Base-by-base conservation (phyloP, 441 rosid species). In the Adansonia gregorii region DNA sequence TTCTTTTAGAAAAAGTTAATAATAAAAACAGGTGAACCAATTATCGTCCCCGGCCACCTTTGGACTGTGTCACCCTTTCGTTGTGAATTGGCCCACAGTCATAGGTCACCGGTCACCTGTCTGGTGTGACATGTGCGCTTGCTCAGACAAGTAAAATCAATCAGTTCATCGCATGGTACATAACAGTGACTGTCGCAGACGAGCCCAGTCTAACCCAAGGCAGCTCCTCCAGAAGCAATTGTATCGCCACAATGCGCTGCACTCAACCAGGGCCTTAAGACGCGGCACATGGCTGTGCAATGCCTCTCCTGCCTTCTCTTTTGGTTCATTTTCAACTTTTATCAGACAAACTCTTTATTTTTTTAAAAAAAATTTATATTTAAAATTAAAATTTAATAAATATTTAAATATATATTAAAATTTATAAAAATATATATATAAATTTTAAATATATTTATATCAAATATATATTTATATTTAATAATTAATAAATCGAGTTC, bases 221-320 rank as follows among this genome's bases (percentile, higher is more conserved):
- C 43, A 74, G 61, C 78, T 72, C 41, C 2, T 27, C 75, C 59
- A 6, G 27, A 56, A 41, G 39, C 46, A 31, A 45, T 10, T 54
- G 14, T n/a, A 65, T 19, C 5, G 41, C 56, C 39, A 10, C 51
- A n/a, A 24, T 24, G 27, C 27, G 27, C 27, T 31, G 49, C 43
- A 54, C 3, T 4, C 4, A 41, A 14, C 22, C 55, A 11, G 22
- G 41, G 10, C 46, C n/a, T 65, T 73, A 79, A 60, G 72, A 77
- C 59, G 60, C 39, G 22, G 75, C 52, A 63, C 35, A 3, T 67
- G 81, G 67, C 78, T 76, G 2, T 72, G 68, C 0, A 86, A 85
- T 49, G 86, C 60, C 83, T 84, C 87, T 79, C 83, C 90, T 67
- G 74, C 24, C 67, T 72, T 79, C 51, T n/a, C 72, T 74, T 61